Evolutionary conservation across 2,329 filamentous ascomycete species (phyloP), one percentile per base, ranked within the genome.

Genomic region (Arthrinium puccinioides): DNA sequence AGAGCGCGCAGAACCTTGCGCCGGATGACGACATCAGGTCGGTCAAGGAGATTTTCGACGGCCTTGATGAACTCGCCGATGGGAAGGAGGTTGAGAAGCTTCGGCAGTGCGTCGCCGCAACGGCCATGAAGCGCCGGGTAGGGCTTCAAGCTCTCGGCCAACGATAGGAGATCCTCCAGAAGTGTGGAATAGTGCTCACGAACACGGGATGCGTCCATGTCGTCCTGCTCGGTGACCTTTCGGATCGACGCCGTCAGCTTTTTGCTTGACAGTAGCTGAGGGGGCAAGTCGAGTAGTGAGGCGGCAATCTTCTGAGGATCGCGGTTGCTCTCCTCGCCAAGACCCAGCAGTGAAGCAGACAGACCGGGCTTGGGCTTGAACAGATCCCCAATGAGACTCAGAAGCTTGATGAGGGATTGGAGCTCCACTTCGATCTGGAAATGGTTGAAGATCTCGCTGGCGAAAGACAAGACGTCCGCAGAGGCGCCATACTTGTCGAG

Each of bases 11-110:
- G 76, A 33, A 88, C 86, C 62, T 86, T 89, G 46, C 84, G 80
- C 2, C 85, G 84, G 35, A 90, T 69, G 33, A 84, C 77, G 48
- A 86, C 73, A 45, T 87, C 81, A 6, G 84, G 79, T 33, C 82
- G 77, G 47, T 85, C 76, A 24, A 97, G 76, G 21, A 98, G 70
- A 20, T 79, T 77, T 55, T 94, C 86, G 27, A 94, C 83, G 9
- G 88, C 85, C 56, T 87, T 86, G 58, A 97, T 79, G 59, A 97
- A 92, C 61, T 96, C 87, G 36, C 79, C 73, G 4, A 90, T 88
- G 0, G 89, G 90, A 28, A 95, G 71, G 6, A 96, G 74, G 44
- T 86, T 83, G 35, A 98, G 72, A n/a, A 94, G 67, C 44, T 84
- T 83, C 14, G 84, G 79, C 32, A 97, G 70, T 1, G 87, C 76